Conservation (phyloP, 2,329 filamentous ascomycete species). For the Fusarium zealandicum region DNA sequence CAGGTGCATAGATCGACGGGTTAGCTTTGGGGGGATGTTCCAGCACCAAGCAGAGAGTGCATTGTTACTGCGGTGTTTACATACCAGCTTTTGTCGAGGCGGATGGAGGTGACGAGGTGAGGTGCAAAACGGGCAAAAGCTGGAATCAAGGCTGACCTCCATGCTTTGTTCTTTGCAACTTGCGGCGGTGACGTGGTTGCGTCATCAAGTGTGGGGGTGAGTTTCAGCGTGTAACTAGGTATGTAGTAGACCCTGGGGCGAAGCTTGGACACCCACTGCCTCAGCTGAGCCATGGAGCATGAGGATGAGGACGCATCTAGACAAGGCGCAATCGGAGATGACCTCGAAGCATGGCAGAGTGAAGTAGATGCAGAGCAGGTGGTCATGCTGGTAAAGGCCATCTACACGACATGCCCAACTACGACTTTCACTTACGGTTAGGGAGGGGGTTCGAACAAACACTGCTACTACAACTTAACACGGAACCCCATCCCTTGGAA, state of each 20-base stretch:
- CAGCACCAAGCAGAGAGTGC: background rate
- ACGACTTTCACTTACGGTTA: too few species aligned
- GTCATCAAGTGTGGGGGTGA: constrained; percentile 33
- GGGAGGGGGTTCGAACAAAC: too few species aligned
- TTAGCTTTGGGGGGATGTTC: background rate
- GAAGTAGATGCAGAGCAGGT: too few species aligned
- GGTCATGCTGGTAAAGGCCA: too few species aligned
- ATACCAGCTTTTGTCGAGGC: constrained; percentile 1
- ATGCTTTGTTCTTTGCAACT: constrained; percentile 5
- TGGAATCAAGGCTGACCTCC: background rate
- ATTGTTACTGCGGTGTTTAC: background rate
- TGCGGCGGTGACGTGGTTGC: constrained; percentile 19
- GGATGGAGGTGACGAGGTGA: background rate
- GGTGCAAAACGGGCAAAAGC: background rate
- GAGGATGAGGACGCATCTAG: background rate
- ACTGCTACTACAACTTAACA: too few species aligned
- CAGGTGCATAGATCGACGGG: constrained; percentile 7
- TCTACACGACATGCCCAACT: too few species aligned
- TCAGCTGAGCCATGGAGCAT: constrained; percentile 9
- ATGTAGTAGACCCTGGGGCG: constrained; percentile 19
- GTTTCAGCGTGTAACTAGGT: constrained; percentile 18
- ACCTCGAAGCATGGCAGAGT: too few species aligned
- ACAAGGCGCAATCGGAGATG: too few species aligned
- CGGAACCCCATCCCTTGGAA: too few species aligned
- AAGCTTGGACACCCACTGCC: background rate